A percentile compares a stretch with the other conserved stretches of the same genome.
Evolutionary conservation across 495 filamentous ascomycete genomes (phyloP).

Genomic region (Penicillium taxi): DNA sequence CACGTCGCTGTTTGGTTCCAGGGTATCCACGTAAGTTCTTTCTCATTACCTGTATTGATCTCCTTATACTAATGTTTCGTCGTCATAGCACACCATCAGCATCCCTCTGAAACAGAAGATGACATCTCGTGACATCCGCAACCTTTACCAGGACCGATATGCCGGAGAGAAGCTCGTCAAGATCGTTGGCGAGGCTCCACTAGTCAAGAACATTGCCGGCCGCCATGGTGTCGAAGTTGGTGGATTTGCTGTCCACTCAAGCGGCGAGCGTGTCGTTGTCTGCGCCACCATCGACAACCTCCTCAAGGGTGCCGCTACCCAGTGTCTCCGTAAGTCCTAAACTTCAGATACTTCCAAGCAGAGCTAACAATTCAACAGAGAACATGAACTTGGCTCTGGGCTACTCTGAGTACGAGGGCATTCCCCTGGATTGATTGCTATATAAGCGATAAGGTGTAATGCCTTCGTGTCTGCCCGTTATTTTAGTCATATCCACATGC

Average conservation of each 20-base stretch:
- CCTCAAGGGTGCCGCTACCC: constrained; percentile 92
- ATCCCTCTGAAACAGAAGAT: constrained; percentile 79
- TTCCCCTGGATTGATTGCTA: constrained; percentile 54
- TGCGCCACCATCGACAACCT: constrained; percentile 98
- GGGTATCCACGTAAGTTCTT: constrained; percentile 61
- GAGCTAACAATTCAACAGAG: constrained; percentile 43
- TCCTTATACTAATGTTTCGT: background rate
- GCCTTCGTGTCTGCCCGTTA: constrained; percentile 3
- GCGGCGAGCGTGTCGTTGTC: constrained; percentile 83
- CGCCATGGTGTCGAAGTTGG: constrained; percentile 94
- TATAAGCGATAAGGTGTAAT: background rate
- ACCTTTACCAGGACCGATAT: constrained; percentile 93
- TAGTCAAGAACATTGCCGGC: constrained; percentile 80
- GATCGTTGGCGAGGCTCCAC: constrained; percentile 77
- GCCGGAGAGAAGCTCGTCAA: constrained; percentile 92
- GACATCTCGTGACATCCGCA: constrained; percentile 84
- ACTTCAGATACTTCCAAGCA: background rate
- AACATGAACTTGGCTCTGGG: constrained; percentile 97
- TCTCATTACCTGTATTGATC: background rate
- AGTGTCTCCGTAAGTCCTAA: constrained; percentile 77
- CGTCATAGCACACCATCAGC: constrained; percentile 69
- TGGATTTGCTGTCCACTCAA: constrained; percentile 83
- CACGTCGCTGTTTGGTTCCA: constrained; percentile 98
- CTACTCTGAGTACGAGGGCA: constrained; percentile 88
- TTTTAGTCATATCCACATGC: too few relatives aligned